A percentile compares a stretch with the other conserved stretches of the same genome.
These are phyloP conservation scores for Perkinsus chesapeaki DNA, from an alignment of 169 alveolate genomes.

Conservation along the genomic window DNA sequence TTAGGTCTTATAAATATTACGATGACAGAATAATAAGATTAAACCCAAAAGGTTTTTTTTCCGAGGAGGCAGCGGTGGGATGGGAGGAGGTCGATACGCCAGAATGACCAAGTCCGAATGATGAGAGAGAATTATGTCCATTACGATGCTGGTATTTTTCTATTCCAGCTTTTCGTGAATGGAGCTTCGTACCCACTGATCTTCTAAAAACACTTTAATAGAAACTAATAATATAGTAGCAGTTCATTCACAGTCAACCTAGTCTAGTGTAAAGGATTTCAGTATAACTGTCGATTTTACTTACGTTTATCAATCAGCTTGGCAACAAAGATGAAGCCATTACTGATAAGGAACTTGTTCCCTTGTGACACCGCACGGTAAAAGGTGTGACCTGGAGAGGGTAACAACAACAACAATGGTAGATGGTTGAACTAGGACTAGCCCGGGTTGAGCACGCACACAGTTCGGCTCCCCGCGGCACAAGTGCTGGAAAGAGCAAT, in stretches of 20 bases:
- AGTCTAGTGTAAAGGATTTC: no score
- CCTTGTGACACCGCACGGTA: conserved; percentile 75
- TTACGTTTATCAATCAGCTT: conserved; percentile 5
- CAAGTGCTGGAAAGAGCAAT: no score
- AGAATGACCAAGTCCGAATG: no score
- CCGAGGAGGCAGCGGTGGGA: no score
- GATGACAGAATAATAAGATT: background rate
- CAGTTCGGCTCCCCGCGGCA: conserved; percentile 68
- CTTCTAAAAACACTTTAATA: conserved; percentile 5
- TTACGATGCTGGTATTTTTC: no score
- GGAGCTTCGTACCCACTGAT: no score
- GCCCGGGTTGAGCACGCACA: conserved; percentile 78
- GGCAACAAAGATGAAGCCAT: conserved; percentile 89
- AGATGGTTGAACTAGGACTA: conserved; percentile 71
- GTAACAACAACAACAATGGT: conserved; percentile 62
- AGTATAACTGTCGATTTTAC: no score
- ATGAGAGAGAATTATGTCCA: no score
- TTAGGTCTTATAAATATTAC: no score
- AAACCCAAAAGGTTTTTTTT: no score
- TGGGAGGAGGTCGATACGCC: no score
- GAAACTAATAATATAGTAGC: background rate
- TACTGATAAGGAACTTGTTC: conserved; percentile 82
- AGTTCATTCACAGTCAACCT: conserved; percentile 3
- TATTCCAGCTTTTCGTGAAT: no score
- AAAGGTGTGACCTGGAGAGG: conserved; percentile 22